These are phyloP conservation scores for Limnanthes douglasii DNA, from an alignment of 345 rosid species.

Conservation along the genomic window DNA sequence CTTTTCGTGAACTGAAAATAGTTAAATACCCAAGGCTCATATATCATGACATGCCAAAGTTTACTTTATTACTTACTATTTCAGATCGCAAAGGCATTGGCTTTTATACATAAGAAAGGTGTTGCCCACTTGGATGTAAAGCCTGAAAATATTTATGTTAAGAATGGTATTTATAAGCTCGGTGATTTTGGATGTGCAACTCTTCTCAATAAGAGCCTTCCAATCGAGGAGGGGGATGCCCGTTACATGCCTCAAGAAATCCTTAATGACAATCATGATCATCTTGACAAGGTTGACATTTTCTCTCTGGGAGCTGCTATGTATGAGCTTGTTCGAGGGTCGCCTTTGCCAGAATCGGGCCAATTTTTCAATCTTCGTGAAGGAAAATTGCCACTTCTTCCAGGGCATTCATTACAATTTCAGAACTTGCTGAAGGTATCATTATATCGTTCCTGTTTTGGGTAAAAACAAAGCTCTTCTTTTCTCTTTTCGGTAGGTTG, in stretches of 20 bases:
- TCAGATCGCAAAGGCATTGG: slow-evolving; percentile 85
- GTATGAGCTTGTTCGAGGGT: slow-evolving; percentile 72
- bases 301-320: slow-evolving; percentile 77
- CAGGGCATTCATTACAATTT: slow-evolving; percentile 73
- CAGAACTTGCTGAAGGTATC: slow-evolving; percentile 84
- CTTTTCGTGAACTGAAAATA: no score
- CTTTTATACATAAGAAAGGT: slow-evolving; percentile 62
- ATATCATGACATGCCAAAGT: no score
- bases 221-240: slow-evolving; percentile 96
- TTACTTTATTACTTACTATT: no score
- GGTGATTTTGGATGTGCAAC: slow-evolving; percentile 99
- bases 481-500: no score
- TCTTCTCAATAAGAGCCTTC: slow-evolving; percentile 61
- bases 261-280: slow-evolving; percentile 68
- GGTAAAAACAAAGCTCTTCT: no score
- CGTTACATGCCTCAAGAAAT: slow-evolving; percentile 99
- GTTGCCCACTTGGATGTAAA: slow-evolving; percentile 92
- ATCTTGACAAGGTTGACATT: slow-evolving; percentile 85
- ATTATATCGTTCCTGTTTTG: no score
- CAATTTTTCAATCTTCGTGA: slow-evolving; percentile 54
- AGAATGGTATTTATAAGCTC: slow-evolving; percentile 64
- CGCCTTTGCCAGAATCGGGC: slow-evolving; percentile 65
- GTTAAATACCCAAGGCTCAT: no score
- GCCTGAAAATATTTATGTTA: slow-evolving; percentile 90
- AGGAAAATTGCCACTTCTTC: slow-evolving; percentile 82